These are phyloP conservation scores for Vigna unguiculata DNA, from an alignment of 306 rosid genomes.

Conservation along the genomic window DNA sequence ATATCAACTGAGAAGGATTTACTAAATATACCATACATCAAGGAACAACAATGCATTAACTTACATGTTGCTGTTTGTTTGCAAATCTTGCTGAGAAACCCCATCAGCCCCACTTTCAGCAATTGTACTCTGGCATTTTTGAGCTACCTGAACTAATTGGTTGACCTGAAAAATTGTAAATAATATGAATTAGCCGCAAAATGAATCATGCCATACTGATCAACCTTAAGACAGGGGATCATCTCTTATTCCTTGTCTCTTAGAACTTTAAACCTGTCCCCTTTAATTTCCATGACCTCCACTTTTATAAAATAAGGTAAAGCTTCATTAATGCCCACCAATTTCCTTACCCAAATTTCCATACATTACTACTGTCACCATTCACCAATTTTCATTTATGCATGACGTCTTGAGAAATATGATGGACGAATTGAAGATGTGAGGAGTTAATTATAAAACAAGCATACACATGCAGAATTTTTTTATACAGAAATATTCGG, in stretches of 20 bases:
- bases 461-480: neutral
- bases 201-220: neutral
- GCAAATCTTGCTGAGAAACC: constrained; percentile 83
- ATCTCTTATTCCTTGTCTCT: neutral
- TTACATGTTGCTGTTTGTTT: constrained; percentile 88
- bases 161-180: constrained; percentile 62
- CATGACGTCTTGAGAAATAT: neutral
- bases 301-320: neutral
- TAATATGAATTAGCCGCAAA: constrained; percentile 13
- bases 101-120: constrained; percentile 87
- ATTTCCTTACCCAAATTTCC: constrained; percentile 6
- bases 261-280: neutral
- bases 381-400: neutral
- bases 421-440: neutral
- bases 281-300: neutral
- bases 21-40: neutral
- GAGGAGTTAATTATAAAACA: neutral
- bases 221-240: neutral
- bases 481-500: neutral
- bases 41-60: constrained; percentile 38
- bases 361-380: neutral
- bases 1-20: neutral
- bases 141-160: constrained; percentile 87
- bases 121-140: constrained; percentile 79
- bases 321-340: constrained; percentile 4